phyloP scores from a whole-genome alignment of 1,284 basidiomycete genomes.

The Ceratobasidium sp. region DNA sequence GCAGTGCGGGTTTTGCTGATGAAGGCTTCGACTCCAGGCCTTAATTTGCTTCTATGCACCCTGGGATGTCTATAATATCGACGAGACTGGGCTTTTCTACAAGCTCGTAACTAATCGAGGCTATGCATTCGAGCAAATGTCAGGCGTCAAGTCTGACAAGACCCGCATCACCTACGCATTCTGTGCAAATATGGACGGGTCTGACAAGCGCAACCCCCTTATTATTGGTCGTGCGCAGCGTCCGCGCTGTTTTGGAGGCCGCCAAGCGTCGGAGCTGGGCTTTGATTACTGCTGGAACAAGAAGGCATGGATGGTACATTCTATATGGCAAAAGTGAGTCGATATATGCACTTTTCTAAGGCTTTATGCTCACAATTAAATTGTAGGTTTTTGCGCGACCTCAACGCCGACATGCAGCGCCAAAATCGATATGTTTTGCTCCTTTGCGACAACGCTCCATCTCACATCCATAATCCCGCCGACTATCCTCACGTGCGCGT shows the following conservation, averaged over 20 bases:
- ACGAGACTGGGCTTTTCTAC: slow-evolving; percentile 56
- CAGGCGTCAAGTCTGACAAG: slow-evolving; percentile 48
- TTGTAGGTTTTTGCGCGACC: slow-evolving; percentile 10
- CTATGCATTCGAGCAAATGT: slow-evolving; percentile 46
- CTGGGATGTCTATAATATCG: slow-evolving; percentile 57
- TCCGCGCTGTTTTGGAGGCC: slow-evolving; percentile 50
- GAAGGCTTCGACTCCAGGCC: no score
- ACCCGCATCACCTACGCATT: slow-evolving; percentile 51
- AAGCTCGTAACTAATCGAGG: slow-evolving; percentile 48
- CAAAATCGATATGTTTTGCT: slow-evolving; percentile 39
- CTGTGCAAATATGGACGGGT: slow-evolving; percentile 53
- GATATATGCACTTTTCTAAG: neutral
- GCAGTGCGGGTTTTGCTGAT: no score
- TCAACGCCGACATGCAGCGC: slow-evolving; percentile 9
- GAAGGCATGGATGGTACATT: slow-evolving; percentile 55
- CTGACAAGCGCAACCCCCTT: slow-evolving; percentile 50
- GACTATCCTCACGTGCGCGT: slow-evolving; percentile 25
- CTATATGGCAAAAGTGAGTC: slow-evolving; percentile 45
- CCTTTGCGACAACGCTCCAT: slow-evolving; percentile 35
- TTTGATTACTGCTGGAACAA: slow-evolving; percentile 53
- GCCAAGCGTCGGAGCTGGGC: slow-evolving; percentile 49
- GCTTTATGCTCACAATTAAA: neutral
- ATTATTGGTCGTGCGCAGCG: slow-evolving; percentile 52
- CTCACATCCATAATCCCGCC: slow-evolving; percentile 9
- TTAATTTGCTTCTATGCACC: no score